A percentile compares a stretch with the other conserved stretches of the same genome.
Evolutionary conservation across 2,329 filamentous ascomycete genomes (phyloP).

Genomic region (Calonectria pauciramosa): DNA sequence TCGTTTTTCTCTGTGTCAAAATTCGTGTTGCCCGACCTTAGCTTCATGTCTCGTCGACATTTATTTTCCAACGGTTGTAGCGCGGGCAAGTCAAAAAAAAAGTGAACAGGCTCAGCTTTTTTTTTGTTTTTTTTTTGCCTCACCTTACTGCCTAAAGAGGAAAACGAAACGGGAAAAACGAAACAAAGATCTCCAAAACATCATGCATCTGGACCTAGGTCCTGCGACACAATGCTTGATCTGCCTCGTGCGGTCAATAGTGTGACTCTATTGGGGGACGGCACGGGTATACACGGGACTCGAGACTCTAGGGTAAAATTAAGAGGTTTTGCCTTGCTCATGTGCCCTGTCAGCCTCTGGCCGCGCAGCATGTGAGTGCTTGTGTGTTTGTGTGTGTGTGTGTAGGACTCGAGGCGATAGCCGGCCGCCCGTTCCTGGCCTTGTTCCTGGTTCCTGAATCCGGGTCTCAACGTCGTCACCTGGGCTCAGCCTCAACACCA

Average conservation of each 20-base stretch:
- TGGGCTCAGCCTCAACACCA: background rate
- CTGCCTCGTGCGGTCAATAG: background rate
- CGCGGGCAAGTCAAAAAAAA: background rate
- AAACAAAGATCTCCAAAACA: background rate
- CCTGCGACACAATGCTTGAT: background rate
- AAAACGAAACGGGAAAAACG: background rate
- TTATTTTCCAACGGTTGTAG: background rate
- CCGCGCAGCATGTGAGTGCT: background rate
- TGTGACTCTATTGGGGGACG: background rate
- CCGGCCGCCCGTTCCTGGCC: background rate
- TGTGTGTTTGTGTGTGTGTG: no score
- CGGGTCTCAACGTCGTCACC: conserved; percentile 1
- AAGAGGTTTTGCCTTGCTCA: background rate
- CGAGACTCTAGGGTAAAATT: background rate
- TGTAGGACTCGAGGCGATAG: background rate
- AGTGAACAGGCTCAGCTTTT: no score
- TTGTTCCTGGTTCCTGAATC: conserved; percentile 18
- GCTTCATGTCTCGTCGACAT: background rate
- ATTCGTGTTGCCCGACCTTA: background rate
- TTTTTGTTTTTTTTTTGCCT: background rate
- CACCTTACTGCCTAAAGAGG: background rate
- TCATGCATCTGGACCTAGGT: background rate
- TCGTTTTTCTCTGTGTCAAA: background rate
- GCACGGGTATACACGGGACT: background rate
- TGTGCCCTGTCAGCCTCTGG: background rate